These are phyloP conservation scores for Friedmanniomyces simplex DNA, from an alignment of 495 filamentous ascomycete species.

Conservation along the genomic window DNA sequence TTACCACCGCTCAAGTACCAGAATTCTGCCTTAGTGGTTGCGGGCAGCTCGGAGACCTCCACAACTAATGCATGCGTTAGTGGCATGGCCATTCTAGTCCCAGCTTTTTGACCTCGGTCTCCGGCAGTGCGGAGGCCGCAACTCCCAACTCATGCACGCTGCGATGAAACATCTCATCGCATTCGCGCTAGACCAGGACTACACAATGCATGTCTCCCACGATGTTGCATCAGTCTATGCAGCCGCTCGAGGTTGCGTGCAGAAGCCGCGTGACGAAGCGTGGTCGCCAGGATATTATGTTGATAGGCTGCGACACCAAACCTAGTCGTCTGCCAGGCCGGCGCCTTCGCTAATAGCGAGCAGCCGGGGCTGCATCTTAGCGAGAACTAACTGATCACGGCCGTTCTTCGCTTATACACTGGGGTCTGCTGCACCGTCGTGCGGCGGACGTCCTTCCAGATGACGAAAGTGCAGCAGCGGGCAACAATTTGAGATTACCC, in stretches of 20 bases:
- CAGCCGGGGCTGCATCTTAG: background rate
- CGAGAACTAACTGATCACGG: background rate
- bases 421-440: background rate
- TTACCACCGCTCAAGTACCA: too few relatives aligned
- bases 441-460: background rate
- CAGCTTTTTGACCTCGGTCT: background rate
- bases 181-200: background rate
- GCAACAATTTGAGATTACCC: slow-evolving; percentile 4
- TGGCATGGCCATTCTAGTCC: too few relatives aligned
- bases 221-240: background rate
- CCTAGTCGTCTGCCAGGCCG: background rate
- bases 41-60: too few relatives aligned
- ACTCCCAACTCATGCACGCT: background rate
- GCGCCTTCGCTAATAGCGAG: background rate
- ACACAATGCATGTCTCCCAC: background rate
- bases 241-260: background rate
- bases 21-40: too few relatives aligned
- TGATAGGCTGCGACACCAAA: background rate
- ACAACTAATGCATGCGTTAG: too few relatives aligned
- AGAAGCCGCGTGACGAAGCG: background rate
- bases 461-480: background rate
- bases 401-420: background rate
- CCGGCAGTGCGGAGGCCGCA: background rate
- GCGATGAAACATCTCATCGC: background rate
- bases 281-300: background rate